Percentiles rank a stretch among this genome's conserved stretches.
Evolutionary conservation across 257 asterid species (phyloP).

Genomic region (Perilla frutescens): DNA sequence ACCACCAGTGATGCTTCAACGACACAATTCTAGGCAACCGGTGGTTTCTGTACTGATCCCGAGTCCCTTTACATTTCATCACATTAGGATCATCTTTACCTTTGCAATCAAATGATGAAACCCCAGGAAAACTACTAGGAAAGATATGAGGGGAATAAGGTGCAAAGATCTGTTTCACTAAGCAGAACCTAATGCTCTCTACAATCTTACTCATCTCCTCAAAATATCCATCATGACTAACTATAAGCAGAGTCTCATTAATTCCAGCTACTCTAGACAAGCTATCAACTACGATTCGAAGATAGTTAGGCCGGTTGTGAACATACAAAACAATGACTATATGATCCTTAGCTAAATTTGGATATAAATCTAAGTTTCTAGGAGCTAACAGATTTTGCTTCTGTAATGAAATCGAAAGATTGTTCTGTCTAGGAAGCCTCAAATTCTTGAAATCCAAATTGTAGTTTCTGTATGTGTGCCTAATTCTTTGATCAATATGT

Average conservation of each 20-base stretch:
- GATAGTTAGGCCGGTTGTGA: conserved; percentile 94
- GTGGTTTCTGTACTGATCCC: conserved; percentile 91
- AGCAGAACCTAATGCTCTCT: conserved; percentile 72
- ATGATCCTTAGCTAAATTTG: conserved; percentile 61
- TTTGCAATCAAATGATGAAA: conserved; percentile 66
- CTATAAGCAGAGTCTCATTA: conserved; percentile 74
- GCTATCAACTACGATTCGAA: conserved; percentile 66
- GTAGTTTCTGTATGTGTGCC: conserved; percentile 30
- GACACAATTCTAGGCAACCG: conserved; percentile 89
- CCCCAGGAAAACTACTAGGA: conserved; percentile 63
- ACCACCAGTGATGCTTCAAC: conserved; percentile 99
- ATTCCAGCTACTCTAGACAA: conserved; percentile 76
- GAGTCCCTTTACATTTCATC: conserved; percentile 67
- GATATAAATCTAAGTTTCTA: conserved; percentile 67
- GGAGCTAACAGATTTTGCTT: conserved; percentile 73
- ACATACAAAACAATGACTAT: conserved; percentile 82
- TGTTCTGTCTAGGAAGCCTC: conserved; percentile 66
- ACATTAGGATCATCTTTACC: conserved; percentile 59
- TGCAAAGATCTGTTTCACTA: conserved; percentile 87
- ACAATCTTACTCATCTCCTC: conserved; percentile 77
- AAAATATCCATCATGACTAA: conserved; percentile 91
- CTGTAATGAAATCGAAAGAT: conserved; percentile 60
- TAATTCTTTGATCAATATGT: conserved; percentile 44
- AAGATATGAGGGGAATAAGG: conserved; percentile 88
- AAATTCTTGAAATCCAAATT: conserved; percentile 23